These are phyloP conservation scores for Pugionium cornutum DNA, from an alignment of 345 rosid species.

Conservation along the genomic window DNA sequence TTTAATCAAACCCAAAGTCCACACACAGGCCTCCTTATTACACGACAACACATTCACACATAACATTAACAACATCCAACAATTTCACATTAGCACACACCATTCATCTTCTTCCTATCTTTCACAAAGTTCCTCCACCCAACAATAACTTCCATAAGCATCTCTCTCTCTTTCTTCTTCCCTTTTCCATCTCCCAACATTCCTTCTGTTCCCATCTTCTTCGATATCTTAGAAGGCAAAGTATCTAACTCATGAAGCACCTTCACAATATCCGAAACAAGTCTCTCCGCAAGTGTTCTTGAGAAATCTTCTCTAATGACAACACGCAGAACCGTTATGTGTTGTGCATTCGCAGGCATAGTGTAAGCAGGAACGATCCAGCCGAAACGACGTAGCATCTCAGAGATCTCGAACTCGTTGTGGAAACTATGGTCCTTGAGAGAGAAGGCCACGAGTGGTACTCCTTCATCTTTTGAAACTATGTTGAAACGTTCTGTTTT, in stretches of 20 bases:
- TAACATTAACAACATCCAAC: background rate
- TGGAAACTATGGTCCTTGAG: constrained; percentile 69
- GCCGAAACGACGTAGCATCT: constrained; percentile 80
- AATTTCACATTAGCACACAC: constrained; percentile 41
- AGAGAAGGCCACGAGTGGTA: constrained; percentile 87
- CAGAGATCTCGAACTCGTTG: constrained; percentile 75
- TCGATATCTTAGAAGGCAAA: constrained; percentile 42
- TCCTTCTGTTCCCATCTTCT: constrained; percentile 28
- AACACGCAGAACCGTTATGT: constrained; percentile 85
- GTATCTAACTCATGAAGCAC: constrained; percentile 63
- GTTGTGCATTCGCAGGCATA: constrained; percentile 90
- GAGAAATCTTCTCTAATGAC: constrained; percentile 94
- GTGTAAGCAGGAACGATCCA: constrained; percentile 96
- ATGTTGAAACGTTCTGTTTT: constrained; percentile 70
- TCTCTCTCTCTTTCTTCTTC: constrained; percentile 50
- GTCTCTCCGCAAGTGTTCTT: constrained; percentile 84
- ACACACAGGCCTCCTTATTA: constrained; percentile 7
- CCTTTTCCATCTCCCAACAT: constrained; percentile 20
- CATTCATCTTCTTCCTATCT: constrained; percentile 49
- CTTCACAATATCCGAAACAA: constrained; percentile 54
- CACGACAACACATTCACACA: constrained; percentile 7
- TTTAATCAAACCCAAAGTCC: constrained; percentile 17
- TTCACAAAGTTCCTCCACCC: constrained; percentile 58
- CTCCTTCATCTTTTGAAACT: constrained; percentile 82
- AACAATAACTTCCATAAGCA: constrained; percentile 53